Percentiles rank a stretch among this genome's conserved stretches.
These are phyloP conservation scores for Neurospora pannonica DNA, from an alignment of 495 filamentous ascomycete genomes.

Conservation along the genomic window DNA sequence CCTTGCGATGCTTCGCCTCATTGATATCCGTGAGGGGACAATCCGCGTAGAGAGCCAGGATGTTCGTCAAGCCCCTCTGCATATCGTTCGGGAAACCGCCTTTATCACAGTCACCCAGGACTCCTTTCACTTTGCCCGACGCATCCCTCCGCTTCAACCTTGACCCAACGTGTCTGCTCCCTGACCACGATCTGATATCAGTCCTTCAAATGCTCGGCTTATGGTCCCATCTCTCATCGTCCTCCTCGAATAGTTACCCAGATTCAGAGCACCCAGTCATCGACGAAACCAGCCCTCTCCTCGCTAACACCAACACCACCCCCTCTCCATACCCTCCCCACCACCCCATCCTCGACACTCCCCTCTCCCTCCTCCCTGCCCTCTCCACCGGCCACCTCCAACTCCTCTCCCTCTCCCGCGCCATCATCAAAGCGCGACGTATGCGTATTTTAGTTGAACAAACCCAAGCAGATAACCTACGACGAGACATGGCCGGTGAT, in stretches of 20 bases:
- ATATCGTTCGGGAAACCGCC: slow-evolving; percentile 17
- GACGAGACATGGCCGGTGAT: too few relatives aligned
- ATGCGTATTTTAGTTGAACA: not conserved
- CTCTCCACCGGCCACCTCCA: slow-evolving; percentile 25
- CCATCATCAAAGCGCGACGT: slow-evolving; percentile 8
- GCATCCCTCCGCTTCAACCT: slow-evolving; percentile 19
- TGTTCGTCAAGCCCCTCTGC: slow-evolving; percentile 15
- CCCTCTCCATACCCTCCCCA: not conserved
- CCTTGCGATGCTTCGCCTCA: slow-evolving; percentile 24
- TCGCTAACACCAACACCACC: not conserved
- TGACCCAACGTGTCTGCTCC: slow-evolving; percentile 4
- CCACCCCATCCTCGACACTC: slow-evolving; percentile 8
- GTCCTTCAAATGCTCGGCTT: slow-evolving; percentile 10
- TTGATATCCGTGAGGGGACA: slow-evolving; percentile 20
- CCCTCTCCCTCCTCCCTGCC: slow-evolving; percentile 10
- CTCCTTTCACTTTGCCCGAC: slow-evolving; percentile 23
- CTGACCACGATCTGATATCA: not conserved
- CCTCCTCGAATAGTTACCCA: not conserved
- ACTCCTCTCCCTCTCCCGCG: slow-evolving; percentile 17
- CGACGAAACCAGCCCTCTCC: not conserved
- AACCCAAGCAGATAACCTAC: too few relatives aligned
- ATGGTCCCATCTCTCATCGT: slow-evolving; percentile 5
- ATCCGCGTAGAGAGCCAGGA: slow-evolving; percentile 29
- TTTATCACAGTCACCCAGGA: slow-evolving; percentile 39
- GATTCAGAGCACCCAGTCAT: not conserved